Evolutionary conservation across 331 rosid species (phyloP).

Genomic region (Saraca asoca): DNA sequence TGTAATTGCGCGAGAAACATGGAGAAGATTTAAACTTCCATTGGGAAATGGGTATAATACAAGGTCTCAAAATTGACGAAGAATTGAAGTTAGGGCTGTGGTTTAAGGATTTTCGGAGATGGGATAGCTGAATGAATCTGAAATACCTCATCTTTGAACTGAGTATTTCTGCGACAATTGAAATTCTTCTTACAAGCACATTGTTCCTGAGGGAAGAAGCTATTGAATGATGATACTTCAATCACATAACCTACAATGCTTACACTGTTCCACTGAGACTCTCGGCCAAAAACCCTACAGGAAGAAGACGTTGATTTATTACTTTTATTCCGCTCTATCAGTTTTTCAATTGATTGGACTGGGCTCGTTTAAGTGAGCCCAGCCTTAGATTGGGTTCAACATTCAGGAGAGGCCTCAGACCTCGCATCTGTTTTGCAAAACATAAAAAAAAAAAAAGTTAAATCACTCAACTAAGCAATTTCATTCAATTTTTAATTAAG

Average conservation of each 20-base stretch:
- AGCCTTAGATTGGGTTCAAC: too few species aligned
- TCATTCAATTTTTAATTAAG: too few species aligned
- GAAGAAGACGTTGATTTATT: not conserved
- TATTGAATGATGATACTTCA: not conserved
- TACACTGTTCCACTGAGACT: not conserved
- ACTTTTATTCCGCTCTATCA: not conserved
- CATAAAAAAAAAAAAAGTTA: too few species aligned
- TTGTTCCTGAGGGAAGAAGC: constrained; percentile 21
- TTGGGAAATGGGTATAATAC: not conserved
- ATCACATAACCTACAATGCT: not conserved
- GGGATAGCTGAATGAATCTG: constrained; percentile 41
- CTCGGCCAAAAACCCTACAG: not conserved
- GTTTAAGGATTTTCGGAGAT: constrained; percentile 37
- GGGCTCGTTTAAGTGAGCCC: not conserved
- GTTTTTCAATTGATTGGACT: not conserved
- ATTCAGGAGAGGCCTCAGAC: too few species aligned
- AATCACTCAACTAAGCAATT: too few species aligned
- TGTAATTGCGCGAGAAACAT: constrained; percentile 24
- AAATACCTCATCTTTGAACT: constrained; percentile 47
- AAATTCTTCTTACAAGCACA: not conserved
- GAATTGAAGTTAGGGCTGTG: constrained; percentile 34
- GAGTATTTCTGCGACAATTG: not conserved
- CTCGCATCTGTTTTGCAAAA: too few species aligned
- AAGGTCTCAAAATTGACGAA: constrained; percentile 1
- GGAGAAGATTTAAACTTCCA: not conserved